phyloP scores from a whole-genome alignment of 306 rosid species.

The Astragalus glycyphyllos region DNA sequence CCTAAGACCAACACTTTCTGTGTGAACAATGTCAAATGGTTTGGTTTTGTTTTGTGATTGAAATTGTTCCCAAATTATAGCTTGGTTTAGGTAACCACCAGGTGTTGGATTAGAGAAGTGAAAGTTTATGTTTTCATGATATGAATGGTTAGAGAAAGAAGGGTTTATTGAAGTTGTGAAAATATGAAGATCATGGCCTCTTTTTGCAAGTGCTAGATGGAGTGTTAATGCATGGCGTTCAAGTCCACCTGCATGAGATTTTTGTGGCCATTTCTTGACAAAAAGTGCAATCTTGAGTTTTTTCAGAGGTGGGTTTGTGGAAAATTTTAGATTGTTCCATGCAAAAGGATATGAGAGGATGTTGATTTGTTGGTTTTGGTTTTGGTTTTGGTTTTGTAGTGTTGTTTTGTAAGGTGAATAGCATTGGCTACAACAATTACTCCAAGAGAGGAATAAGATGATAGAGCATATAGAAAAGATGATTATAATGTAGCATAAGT shows the following conservation, averaged over 20 bases:
- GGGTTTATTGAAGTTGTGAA: conserved; percentile 61
- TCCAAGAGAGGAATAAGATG: conserved; percentile 58
- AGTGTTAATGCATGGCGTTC: conserved; percentile 81
- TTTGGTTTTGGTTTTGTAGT: conserved; percentile 40
- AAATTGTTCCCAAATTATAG: conserved; percentile 65
- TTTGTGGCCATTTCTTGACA: conserved; percentile 81
- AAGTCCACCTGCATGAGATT: conserved; percentile 73
- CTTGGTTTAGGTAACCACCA: conserved; percentile 72
- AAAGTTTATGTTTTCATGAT: conserved; percentile 47
- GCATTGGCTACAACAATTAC: conserved; percentile 49
- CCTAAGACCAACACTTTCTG: conserved; percentile 72
- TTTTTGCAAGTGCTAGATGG: conserved; percentile 72
- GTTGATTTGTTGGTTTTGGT: conserved; percentile 44
- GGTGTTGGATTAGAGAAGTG: conserved; percentile 74
- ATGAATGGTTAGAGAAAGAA: conserved; percentile 41
- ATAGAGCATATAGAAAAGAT: conserved; percentile 50
- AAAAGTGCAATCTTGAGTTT: conserved; percentile 70
- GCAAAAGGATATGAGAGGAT: conserved; percentile 67
- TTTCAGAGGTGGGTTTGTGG: conserved; percentile 55
- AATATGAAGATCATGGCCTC: conserved; percentile 78
- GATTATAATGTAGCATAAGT: conserved; percentile 44
- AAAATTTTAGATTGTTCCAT: conserved; percentile 61
- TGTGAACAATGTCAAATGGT: conserved; percentile 70
- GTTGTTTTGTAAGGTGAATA: conserved; percentile 44
- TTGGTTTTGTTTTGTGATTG: conserved; percentile 62